A percentile compares a stretch with the other conserved stretches of the same genome.
phyloP scores from a whole-genome alignment of 495 filamentous ascomycete species.

The Rhypophila decipiens region DNA sequence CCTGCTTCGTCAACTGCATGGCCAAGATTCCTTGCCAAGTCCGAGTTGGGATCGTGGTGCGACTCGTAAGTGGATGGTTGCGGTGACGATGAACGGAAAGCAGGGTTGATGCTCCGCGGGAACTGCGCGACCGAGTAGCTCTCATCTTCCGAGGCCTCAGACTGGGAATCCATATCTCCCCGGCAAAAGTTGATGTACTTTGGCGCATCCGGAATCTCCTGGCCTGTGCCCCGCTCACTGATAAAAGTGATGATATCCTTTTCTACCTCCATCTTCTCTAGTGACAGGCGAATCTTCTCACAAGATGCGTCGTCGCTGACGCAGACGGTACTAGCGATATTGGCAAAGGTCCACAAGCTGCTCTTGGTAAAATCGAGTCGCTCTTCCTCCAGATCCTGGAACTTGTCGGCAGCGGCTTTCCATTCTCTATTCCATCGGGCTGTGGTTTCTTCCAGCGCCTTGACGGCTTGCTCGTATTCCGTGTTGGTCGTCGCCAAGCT shows the following conservation, averaged over 20 bases:
- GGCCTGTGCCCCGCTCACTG: constrained; percentile 77
- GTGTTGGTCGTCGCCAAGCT: constrained; percentile 82
- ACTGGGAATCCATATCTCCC: constrained; percentile 76
- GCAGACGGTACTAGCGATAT: constrained; percentile 96
- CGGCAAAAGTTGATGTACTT: constrained; percentile 99
- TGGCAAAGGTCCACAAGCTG: constrained; percentile 97
- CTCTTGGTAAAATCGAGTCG: constrained; percentile 93
- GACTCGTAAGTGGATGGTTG: constrained; percentile 76
- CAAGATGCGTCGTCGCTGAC: constrained; percentile 97
- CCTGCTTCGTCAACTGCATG: constrained; percentile 39
- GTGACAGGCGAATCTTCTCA: constrained; percentile 89
- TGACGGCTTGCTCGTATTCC: constrained; percentile 90
- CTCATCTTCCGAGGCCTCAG: constrained; percentile 76
- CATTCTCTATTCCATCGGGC: constrained; percentile 95
- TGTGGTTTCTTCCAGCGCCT: constrained; percentile 92
- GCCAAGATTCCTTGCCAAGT: constrained; percentile 56
- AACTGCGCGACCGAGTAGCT: constrained; percentile 93
- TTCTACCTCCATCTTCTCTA: constrained; percentile 94
- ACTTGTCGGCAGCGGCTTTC: constrained; percentile 98
- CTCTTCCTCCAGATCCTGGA: constrained; percentile 98
- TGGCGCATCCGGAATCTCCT: constrained; percentile 94
- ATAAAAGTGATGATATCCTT: constrained; percentile 93
- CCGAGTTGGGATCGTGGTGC: constrained; percentile 74
- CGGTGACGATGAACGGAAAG: constrained; percentile 85
- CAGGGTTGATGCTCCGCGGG: constrained; percentile 88